Percentiles rank a stretch among this genome's conserved stretches.
Evolutionary conservation across 305 asterid species (phyloP).

Genomic region (Fraxinus paxiana): DNA sequence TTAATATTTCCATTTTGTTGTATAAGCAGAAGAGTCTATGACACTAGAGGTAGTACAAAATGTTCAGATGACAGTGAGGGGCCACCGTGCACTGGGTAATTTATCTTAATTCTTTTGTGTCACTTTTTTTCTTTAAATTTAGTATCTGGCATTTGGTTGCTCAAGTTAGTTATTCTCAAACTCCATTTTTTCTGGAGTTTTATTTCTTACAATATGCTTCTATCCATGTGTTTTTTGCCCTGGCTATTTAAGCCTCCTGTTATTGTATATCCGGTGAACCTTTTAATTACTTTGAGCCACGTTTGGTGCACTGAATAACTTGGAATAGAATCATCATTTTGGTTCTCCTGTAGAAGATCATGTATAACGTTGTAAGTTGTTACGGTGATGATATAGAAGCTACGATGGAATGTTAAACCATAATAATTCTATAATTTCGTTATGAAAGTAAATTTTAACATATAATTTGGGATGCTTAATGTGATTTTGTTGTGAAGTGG

Average conservation of each 20-base stretch:
- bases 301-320: background rate
- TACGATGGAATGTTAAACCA: background rate
- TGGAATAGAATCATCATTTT: background rate
- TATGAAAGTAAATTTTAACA: background rate
- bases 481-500: background rate
- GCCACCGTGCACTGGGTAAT: slow-evolving; percentile 94
- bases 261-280: background rate
- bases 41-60: slow-evolving; percentile 70
- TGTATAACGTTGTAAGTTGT: background rate
- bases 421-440: background rate
- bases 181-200: slow-evolving; percentile 7
- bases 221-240: background rate
- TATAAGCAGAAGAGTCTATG: slow-evolving; percentile 80
- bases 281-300: background rate
- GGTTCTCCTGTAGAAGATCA: background rate
- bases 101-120: background rate
- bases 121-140: background rate
- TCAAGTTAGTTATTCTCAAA: background rate
- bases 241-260: background rate
- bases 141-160: background rate
- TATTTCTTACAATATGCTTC: background rate
- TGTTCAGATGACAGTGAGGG: slow-evolving; percentile 86
- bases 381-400: background rate
- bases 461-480: background rate
- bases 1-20: background rate